Percentiles rank a stretch among this genome's conserved stretches.
These are phyloP conservation scores for Aspergillus ochraceus DNA, from an alignment of 2,329 filamentous ascomycete species.

Conservation along the genomic window DNA sequence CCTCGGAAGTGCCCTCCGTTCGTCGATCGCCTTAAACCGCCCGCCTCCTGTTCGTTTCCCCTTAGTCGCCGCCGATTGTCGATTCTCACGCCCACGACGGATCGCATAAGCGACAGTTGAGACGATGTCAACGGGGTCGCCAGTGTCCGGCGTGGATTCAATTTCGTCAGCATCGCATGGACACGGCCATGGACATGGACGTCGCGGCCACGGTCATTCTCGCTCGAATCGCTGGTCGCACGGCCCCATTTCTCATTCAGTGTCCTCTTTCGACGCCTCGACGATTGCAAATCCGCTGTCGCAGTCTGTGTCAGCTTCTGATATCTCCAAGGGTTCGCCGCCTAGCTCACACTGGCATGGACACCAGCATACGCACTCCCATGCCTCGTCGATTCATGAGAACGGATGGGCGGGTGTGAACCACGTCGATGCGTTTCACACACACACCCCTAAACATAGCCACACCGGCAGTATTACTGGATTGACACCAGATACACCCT, in stretches of 20 bases:
- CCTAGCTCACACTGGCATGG: constrained; percentile 24
- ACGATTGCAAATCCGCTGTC: constrained; percentile 18
- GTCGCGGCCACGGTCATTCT: constrained; percentile 39
- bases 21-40: neutral
- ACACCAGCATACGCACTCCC: constrained; percentile 38
- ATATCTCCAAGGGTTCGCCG: constrained; percentile 26
- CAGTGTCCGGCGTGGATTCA: constrained; percentile 31
- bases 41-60: constrained; percentile 14
- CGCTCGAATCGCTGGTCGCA: constrained; percentile 34
- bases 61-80: constrained; percentile 1
- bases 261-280: constrained; percentile 21
- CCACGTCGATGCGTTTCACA: neutral
- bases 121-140: constrained; percentile 37
- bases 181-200: constrained; percentile 30
- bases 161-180: constrained; percentile 23
- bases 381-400: constrained; percentile 1
- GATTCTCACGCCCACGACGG: constrained; percentile 1
- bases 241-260: constrained; percentile 26
- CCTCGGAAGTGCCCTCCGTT: constrained; percentile 9
- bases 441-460: constrained; percentile 6
- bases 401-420: neutral
- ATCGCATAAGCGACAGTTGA: constrained; percentile 14
- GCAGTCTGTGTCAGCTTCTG: constrained; percentile 16
- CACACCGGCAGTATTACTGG: constrained; percentile 4
- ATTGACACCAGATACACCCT: neutral